Evolutionary conservation across 2,329 filamentous ascomycete species (phyloP).

Genomic region (Fusarium tupiense): DNA sequence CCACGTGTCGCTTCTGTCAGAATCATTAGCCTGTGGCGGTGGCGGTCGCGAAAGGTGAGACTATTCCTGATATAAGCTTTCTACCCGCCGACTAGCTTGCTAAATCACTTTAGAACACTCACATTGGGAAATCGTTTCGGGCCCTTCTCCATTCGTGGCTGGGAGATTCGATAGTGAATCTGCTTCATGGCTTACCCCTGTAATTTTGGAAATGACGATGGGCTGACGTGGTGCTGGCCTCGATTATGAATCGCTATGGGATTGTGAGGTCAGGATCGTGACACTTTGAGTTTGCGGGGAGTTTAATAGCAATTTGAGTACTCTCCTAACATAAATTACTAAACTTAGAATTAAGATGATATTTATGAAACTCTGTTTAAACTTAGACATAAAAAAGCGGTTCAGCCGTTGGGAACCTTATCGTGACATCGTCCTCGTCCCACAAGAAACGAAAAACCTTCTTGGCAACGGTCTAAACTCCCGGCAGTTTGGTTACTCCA

Average conservation of each 20-base stretch:
- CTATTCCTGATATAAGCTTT: background rate
- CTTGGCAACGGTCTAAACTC: background rate
- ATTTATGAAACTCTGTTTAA: background rate
- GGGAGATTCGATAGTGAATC: background rate
- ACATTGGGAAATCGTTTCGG: background rate
- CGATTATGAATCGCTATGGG: background rate
- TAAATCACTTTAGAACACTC: no score
- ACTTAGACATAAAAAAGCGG: background rate
- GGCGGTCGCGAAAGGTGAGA: background rate
- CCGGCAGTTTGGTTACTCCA: background rate
- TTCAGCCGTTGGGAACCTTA: background rate
- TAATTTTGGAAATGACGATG: background rate
- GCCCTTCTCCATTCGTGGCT: background rate
- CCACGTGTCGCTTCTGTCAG: background rate
- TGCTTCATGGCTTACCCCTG: background rate
- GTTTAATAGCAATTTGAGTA: rapidly evolving
- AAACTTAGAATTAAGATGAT: rapidly evolving
- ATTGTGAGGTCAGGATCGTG: background rate
- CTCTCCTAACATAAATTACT: background rate
- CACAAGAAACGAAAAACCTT: background rate
- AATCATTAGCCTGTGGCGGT: background rate
- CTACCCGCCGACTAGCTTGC: background rate
- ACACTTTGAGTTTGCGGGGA: background rate
- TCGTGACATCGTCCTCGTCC: background rate
- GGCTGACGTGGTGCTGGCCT: background rate